Conservation (phyloP, 1,284 basidiomycete genomes). For the Rhodotorula sp. region DNA sequence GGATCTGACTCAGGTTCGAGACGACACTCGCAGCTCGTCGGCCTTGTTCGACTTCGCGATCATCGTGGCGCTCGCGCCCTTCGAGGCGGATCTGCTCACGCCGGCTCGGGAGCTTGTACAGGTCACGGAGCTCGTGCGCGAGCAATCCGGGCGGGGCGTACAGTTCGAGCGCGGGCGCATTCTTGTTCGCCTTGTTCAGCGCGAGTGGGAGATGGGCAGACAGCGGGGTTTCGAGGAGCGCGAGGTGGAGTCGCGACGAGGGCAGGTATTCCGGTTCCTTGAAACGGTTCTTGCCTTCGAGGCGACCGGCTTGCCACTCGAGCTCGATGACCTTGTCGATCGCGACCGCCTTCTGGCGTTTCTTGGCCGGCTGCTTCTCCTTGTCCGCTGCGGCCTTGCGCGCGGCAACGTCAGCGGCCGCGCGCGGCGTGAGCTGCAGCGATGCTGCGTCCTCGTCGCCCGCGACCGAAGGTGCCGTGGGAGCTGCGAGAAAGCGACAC, state of each 20-base stretch:
- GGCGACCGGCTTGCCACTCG: constrained; percentile 30
- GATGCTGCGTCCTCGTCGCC: constrained; percentile 18
- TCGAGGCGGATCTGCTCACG: constrained; percentile 33
- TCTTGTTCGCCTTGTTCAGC: constrained; percentile 23
- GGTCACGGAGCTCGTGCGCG: constrained; percentile 26
- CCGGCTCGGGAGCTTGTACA: constrained; percentile 36
- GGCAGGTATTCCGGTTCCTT: constrained; percentile 41
- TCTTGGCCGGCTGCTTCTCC: constrained; percentile 19
- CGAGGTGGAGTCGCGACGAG: constrained; percentile 40
- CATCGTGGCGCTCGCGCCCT: constrained; percentile 16
- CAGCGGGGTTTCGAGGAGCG: constrained; percentile 28
- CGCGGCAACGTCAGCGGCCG: constrained; percentile 33
- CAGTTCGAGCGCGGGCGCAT: constrained; percentile 7
- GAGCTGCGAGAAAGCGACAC: not conserved
- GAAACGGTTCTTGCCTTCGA: constrained; percentile 26
- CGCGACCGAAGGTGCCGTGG: constrained; percentile 1
- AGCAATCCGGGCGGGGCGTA: constrained; percentile 32
- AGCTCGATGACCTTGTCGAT: constrained; percentile 38
- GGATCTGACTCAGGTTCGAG: constrained; percentile 18
- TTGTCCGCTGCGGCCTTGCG: constrained; percentile 5
- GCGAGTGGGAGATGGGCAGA: constrained; percentile 16
- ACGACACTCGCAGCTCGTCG: constrained; percentile 25
- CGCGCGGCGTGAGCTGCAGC: constrained; percentile 35
- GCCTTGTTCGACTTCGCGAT: constrained; percentile 24
- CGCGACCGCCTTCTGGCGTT: constrained; percentile 28